Conservation (phyloP, 2,329 filamentous ascomycete genomes). For the Periglandula ipomoeae region DNA sequence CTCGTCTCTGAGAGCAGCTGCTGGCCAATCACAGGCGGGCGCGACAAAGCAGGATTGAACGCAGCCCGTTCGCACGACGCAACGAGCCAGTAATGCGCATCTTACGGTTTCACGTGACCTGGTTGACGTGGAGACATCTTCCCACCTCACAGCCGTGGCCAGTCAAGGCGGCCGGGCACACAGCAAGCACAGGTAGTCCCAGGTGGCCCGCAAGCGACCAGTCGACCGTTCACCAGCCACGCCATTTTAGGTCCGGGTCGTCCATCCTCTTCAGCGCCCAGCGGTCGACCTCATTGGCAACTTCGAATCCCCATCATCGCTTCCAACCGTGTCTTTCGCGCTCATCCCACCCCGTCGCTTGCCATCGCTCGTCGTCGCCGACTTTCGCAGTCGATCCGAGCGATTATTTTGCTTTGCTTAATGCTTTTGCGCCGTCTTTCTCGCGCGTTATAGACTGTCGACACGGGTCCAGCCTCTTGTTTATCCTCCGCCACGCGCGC, state of each 20-base stretch:
- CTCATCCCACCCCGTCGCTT: conserved; percentile 11
- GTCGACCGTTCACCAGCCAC: conserved; percentile 26
- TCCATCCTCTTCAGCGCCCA: conserved; percentile 1
- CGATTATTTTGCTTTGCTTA: conserved; percentile 17
- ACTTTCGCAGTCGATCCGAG: conserved; percentile 12
- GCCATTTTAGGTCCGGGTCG: conserved; percentile 21
- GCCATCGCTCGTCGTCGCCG: conserved; percentile 17
- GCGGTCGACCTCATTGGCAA: conserved; percentile 2
- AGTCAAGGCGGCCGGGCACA: neutral
- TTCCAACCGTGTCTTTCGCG: conserved; percentile 8
- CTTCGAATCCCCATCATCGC: conserved; percentile 13
- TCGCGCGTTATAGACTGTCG: conserved; percentile 21
- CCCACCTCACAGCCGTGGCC: neutral
- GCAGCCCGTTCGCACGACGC: too few relatives aligned
- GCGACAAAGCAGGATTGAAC: neutral
- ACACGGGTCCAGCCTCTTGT: conserved; percentile 22
- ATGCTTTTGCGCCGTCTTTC: conserved; percentile 19
- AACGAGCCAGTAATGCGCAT: neutral
- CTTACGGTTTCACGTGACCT: neutral
- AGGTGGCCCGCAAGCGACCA: conserved; percentile 5
- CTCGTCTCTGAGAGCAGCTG: neutral
- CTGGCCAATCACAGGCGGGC: neutral
- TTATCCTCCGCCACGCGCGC: conserved; percentile 21
- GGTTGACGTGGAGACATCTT: conserved; percentile 6
- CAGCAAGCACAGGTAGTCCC: neutral